Base-by-base conservation (phyloP, 805 yeast species). In the Wickerhamiella shivajii region DNA sequence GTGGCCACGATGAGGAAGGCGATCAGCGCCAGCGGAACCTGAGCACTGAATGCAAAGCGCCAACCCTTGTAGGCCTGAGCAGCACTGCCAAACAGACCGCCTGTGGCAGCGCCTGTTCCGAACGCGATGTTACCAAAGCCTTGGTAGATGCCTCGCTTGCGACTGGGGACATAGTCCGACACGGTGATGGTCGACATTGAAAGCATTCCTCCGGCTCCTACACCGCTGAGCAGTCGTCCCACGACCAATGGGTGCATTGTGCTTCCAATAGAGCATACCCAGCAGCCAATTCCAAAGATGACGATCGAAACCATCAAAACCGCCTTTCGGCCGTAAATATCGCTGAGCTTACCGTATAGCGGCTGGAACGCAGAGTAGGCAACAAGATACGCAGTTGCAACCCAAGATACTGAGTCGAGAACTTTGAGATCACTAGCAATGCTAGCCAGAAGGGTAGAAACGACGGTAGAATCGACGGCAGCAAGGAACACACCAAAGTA, bases 151-250 rank as follows among this genome's bases (percentile, higher is more conserved):
- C 92, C 93, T 38, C 95, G 63, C 26, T 75, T 70, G 36, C 90
- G 63, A 40, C 77, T 64, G 2, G 90, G 74, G 18, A 84, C 74
- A 29, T 80, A 59, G 53, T 83, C 94, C 18, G 80, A 70, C 44
- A 77, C 66, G 2, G 84, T 66, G 37, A 83, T 77, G 5, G 93
- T 74, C 12, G 80, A 68, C 44, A 81, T 58, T 0, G 85, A 66
- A 32, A 75, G 70, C 47, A 83, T 67, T 1, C 94, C 94, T 5
- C 93, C 90, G n/a, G 93, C 93, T 9, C 94, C 94, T 36, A 78
- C 66, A 13, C 95, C 95, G 17, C 92, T 74, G 32, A 83, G 61
- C 40, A 80, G 74, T 44, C 93, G 63, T 1, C 84, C 87, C 2
- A 68, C 74, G 34, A 78, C 74, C 24, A 77, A 56, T 63, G 66